Base-by-base conservation (phyloP, 257 asterid species). In the Nicotiana otophora region DNA sequence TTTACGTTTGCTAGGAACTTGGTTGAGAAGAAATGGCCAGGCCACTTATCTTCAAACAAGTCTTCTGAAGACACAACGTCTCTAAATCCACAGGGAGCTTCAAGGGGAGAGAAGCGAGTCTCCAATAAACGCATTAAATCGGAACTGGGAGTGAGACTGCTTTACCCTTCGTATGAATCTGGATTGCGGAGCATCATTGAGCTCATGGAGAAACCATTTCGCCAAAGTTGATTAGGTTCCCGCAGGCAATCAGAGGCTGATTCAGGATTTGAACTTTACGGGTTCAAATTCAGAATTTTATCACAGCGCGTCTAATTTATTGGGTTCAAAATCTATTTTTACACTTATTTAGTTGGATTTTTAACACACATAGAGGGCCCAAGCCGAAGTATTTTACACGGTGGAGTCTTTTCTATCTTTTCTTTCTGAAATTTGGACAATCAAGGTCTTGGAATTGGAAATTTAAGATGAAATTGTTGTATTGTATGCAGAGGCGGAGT, bases 91-190 rank as follows among this genome's bases (percentile, higher is more conserved):
- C 85, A 67, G 78, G 87, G 75, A 81, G 86, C 67, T 42, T 60
- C 86, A 3, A 83, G 69, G 51, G 94, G 90, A 78, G 97, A 89
- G 83, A 96, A 96, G 80, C 94, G 98, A 81, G 99, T 96, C n/a
- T 90, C 93, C 7, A 96, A 96, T 89, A 84, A 85, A 79, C 95
- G 94, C 20, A 85, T 96, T 91, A 93, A 93, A 89, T 54, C 83
- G 17, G 98, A 93, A 85, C 84, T 96, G 39, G 94, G 93, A 23
- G 93, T 94, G 82, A 80, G 87, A 72, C 86, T 94, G 86, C 60
- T 89, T 81, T 90, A 94, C 90, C 94, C 98, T 53, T 85, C 88
- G 66, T 96, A 91, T 86, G 88, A 77, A 54, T 89, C 97, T 80
- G 99, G 99, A 85, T 76, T 96, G 87, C 85, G 77, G 79, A 86